Percentiles rank a stretch among this genome's conserved stretches.
Conservation (phyloP, 345 rosid species). For the Arabis alpina region DNA sequence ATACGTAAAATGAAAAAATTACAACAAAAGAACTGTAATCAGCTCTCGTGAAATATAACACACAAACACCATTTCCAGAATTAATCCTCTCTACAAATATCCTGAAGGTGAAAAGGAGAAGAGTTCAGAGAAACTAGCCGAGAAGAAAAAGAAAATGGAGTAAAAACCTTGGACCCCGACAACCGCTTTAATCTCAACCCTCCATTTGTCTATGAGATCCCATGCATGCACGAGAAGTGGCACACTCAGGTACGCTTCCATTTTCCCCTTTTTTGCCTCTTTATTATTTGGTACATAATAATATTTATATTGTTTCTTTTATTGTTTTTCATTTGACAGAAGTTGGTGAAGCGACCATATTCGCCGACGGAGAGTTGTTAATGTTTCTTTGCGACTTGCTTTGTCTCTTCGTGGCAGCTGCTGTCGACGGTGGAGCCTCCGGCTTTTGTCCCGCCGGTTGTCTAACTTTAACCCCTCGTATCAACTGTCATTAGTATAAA, state of each 20-base stretch:
- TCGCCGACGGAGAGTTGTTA: conserved; percentile 49
- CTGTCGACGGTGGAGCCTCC: conserved; percentile 47
- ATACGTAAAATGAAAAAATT: not conserved
- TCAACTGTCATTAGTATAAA: conserved; percentile 54
- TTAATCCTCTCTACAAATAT: conserved; percentile 40
- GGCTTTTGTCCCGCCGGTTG: conserved; percentile 61
- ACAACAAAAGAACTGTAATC: conserved; percentile 20
- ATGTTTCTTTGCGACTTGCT: conserved; percentile 70
- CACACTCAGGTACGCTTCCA: conserved; percentile 34
- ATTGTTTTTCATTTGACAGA: conserved; percentile 27
- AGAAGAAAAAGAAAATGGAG: conserved; percentile 19
- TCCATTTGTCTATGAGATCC: conserved; percentile 44
- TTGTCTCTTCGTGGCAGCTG: conserved; percentile 49
- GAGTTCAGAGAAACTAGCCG: not conserved
- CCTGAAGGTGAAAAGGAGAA: not conserved
- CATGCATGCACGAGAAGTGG: conserved; percentile 57
- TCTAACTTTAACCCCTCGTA: conserved; percentile 96
- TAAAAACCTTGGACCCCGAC: conserved; percentile 32
- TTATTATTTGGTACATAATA: conserved; percentile 31
- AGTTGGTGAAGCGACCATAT: conserved; percentile 36
- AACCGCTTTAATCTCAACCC: conserved; percentile 25
- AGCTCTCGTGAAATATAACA: conserved; percentile 26
- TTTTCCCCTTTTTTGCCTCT: conserved; percentile 6
- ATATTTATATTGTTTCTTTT: conserved; percentile 1
- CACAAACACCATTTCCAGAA: conserved; percentile 37